Conservation (phyloP, 768 basidiomycete genomes). For the Amanita pseudoporphyria region DNA sequence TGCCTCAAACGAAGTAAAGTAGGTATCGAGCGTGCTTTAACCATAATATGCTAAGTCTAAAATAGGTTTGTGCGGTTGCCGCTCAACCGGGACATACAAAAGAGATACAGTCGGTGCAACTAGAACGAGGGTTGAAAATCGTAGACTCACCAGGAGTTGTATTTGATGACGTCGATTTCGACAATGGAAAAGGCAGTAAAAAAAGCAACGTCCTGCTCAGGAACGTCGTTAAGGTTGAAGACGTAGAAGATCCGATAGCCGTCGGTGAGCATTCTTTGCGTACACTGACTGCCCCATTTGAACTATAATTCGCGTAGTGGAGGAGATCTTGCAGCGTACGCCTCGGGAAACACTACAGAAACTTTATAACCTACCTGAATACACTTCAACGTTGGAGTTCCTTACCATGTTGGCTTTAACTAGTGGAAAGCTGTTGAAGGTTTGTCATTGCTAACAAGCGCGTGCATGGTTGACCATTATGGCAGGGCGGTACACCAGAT, state of each 20-base stretch:
- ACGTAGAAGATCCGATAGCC: conserved; percentile 82
- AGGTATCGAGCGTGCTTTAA: conserved; percentile 8
- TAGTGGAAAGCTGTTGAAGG: conserved; percentile 79
- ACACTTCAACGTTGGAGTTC: conserved; percentile 67
- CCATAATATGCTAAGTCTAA: not conserved
- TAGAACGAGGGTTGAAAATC: conserved; percentile 88
- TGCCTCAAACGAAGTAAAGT: conserved; percentile 81
- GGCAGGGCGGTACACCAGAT: conserved; percentile 86
- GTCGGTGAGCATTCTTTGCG: conserved; percentile 44
- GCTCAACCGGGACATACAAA: conserved; percentile 93
- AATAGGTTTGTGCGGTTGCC: conserved; percentile 84
- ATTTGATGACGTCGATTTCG: conserved; percentile 67
- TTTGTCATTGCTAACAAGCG: conserved; percentile 14
- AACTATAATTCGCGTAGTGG: conserved; percentile 41
- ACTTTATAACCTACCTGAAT: conserved; percentile 80
- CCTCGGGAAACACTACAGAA: conserved; percentile 62
- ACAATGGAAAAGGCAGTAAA: conserved; percentile 32
- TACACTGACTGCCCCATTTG: not conserved
- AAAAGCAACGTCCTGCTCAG: conserved; percentile 66
- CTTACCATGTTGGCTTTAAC: conserved; percentile 83
- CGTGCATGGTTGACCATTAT: not conserved
- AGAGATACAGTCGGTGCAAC: conserved; percentile 80
- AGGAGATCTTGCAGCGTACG: conserved; percentile 75
- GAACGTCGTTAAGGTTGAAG: conserved; percentile 87
- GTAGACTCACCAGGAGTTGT: conserved; percentile 98